These are phyloP conservation scores for Linum lewisii DNA, from an alignment of 345 rosid genomes.

Conservation along the genomic window DNA sequence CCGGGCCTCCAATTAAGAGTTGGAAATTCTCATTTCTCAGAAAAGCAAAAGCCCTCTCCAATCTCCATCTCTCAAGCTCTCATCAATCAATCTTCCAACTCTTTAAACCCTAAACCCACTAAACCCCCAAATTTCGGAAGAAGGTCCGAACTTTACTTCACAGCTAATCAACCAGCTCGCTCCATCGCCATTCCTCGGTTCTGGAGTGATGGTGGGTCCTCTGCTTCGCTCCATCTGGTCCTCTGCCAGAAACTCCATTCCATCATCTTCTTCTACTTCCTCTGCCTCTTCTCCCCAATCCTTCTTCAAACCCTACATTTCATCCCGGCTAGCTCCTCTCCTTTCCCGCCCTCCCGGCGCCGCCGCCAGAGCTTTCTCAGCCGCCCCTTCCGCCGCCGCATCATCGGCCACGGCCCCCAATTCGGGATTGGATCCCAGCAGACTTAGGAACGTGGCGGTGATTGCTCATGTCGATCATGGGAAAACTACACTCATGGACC, in stretches of 20 bases:
- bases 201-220: slow-evolving; percentile 56
- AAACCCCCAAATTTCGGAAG: background rate
- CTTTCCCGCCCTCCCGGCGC: slow-evolving; percentile 14
- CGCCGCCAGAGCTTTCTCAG: slow-evolving; percentile 32
- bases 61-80: no score
- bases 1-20: no score
- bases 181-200: background rate
- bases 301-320: slow-evolving; percentile 20
- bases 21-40: no score
- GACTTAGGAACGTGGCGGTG: slow-evolving; percentile 88
- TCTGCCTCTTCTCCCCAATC: slow-evolving; percentile 18
- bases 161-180: background rate
- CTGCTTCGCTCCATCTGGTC: slow-evolving; percentile 66
- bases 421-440: slow-evolving; percentile 51
- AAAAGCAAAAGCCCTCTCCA: no score
- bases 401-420: slow-evolving; percentile 23
- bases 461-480: slow-evolving; percentile 99
- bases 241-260: slow-evolving; percentile 37
- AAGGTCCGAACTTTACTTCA: background rate
- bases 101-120: background rate
- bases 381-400: slow-evolving; percentile 34
- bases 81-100: background rate
- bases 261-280: slow-evolving; percentile 25
- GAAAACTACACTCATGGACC: slow-evolving; percentile 95
- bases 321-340: slow-evolving; percentile 12